Conservation (phyloP, 106 monocot species). For the Dioscorea alata region DNA sequence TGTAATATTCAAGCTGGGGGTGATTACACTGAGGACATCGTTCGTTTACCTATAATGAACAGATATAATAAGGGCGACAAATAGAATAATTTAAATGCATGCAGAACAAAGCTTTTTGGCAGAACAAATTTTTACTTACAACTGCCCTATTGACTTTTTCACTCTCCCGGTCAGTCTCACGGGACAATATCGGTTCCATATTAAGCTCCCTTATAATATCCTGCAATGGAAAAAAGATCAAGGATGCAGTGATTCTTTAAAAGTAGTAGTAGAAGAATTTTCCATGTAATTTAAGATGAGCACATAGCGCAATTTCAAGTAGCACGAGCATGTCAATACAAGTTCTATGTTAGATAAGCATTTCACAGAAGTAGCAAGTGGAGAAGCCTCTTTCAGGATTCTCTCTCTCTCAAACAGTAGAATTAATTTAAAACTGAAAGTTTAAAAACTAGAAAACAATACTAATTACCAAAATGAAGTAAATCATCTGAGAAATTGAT, state of each 20-base stretch:
- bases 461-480: too few relatives aligned
- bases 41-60: constrained; percentile 38
- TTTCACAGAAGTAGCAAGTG: not conserved
- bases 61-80: not conserved
- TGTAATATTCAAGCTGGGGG: constrained; percentile 70
- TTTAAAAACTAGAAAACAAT: too few relatives aligned
- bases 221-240: constrained; percentile 22
- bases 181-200: constrained; percentile 58
- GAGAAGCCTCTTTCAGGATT: too few relatives aligned
- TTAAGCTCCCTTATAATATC: constrained; percentile 77
- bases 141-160: constrained; percentile 52
- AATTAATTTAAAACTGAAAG: too few relatives aligned
- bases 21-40: constrained; percentile 54
- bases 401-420: too few relatives aligned
- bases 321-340: too few relatives aligned
- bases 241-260: too few relatives aligned
- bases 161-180: constrained; percentile 21
- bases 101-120: not conserved
- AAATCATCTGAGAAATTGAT: too few relatives aligned
- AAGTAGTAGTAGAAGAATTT: too few relatives aligned
- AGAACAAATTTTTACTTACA: constrained; percentile 33
- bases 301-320: too few relatives aligned
- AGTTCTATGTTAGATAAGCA: not conserved
- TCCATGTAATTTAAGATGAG: too few relatives aligned
- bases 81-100: not conserved